Base-by-base conservation (phyloP, 1,284 basidiomycete species). In the Microbotryum lychnidis-dioicae region DNA sequence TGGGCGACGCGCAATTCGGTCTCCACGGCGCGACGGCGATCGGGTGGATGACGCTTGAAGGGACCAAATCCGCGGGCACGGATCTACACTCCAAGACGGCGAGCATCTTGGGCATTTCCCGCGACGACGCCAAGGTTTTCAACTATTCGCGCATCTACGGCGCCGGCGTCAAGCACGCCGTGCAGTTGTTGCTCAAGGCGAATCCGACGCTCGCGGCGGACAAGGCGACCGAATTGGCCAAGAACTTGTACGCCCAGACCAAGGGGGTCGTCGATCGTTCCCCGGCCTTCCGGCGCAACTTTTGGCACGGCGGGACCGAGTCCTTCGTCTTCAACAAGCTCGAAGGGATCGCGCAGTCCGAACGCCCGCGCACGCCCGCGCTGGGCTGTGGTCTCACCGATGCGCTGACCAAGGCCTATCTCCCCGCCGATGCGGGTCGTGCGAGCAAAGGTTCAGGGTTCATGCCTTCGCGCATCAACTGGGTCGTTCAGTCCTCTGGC, bases 31-130 rank as follows among this genome's bases (percentile, higher is more conserved):
- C 92, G 4, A 97, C 93, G 1, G 92, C 94, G 0, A 86, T 99
- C 51, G 96, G 94, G 0, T 98, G 94, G 96, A 98, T 98, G 94
- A 98, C 94, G 14, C 82, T 98, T 29, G 96, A 98, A 76, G 96
- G 96, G 1, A 97, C 93, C n/a, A 99, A 98, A 76, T 82, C 86
- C 0, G 87, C 87, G 0, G 94, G 92, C 6, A 98, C 94, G 3
- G 96, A 98, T 76, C 78, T 99, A 56, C 94, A 98, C 74, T 97
- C 92, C 29, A 97, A 97, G 78, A 97, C 94, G 9, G 96, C 94
- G 7, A 84, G 78, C 62, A 98, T 98, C 69, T 79, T 98, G 54
- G 89, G 91, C 23, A 97, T 93, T 64, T 89, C 89, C 50, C 84
- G 96, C 48, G 90, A 98, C 73, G 87, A 91, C 71, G 96, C 96